Conservation (phyloP, 768 basidiomycete genomes). For the Gyrodon lividus region DNA sequence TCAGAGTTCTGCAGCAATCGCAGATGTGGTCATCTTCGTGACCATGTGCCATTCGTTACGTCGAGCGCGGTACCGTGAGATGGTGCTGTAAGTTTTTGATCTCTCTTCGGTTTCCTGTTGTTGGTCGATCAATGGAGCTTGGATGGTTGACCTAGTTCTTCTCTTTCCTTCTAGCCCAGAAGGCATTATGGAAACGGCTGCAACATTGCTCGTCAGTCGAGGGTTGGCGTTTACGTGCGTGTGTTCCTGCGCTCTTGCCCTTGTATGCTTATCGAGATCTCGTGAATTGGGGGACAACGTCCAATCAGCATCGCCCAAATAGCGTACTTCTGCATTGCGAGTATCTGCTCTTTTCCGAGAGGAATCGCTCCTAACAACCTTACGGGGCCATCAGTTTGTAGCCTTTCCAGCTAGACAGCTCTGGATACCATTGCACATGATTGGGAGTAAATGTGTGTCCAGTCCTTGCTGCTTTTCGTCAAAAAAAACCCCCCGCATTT, state of each 20-base stretch:
- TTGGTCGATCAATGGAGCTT: background rate
- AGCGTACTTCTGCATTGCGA: constrained; percentile 19
- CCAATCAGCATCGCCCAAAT: constrained; percentile 17
- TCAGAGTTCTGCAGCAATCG: constrained; percentile 5
- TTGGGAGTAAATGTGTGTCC: constrained; percentile 22
- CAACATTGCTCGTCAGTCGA: constrained; percentile 12
- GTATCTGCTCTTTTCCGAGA: background rate
- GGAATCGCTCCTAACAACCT: background rate
- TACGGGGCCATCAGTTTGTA: constrained; percentile 17
- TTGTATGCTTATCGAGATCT: background rate
- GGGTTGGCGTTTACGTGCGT: constrained; percentile 28
- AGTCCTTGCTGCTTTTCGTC: background rate
- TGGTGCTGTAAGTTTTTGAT: constrained; percentile 14
- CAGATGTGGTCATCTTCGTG: constrained; percentile 14
- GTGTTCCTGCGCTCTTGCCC: background rate
- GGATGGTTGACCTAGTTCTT: background rate
- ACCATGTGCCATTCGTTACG: constrained; percentile 23
- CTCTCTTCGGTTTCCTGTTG: background rate
- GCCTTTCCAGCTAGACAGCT: constrained; percentile 17
- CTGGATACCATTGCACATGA: constrained; percentile 32
- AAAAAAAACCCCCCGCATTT: background rate
- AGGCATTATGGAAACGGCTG: constrained; percentile 1
- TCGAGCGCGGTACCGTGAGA: constrained; percentile 13
- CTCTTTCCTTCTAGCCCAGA: constrained; percentile 9
- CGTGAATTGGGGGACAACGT: background rate